phyloP scores from a whole-genome alignment of 2,329 filamentous ascomycete species.

The Sporothrix curviconia region DNA sequence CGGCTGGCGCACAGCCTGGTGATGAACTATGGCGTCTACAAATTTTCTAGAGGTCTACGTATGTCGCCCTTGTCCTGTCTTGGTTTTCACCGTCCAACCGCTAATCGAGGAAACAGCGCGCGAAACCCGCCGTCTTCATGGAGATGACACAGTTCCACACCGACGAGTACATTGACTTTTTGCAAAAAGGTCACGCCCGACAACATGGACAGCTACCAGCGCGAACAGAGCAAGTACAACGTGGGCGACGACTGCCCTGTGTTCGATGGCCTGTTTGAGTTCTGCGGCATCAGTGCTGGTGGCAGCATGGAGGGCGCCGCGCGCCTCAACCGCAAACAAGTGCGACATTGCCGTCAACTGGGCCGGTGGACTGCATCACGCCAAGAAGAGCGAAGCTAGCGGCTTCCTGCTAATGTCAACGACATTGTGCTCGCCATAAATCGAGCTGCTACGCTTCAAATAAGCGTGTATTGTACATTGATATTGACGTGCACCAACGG shows the following conservation, averaged over 20 bases:
- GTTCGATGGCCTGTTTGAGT: constrained; percentile 96
- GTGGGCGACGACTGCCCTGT: constrained; percentile 96
- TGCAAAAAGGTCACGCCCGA: constrained; percentile 94
- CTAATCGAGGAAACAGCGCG: constrained; percentile 47
- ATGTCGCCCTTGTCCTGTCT: constrained; percentile 38
- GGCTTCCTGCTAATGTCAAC: constrained; percentile 99
- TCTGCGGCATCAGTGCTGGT: constrained; percentile 89
- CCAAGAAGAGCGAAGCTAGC: constrained; percentile 91
- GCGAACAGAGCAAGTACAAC: constrained; percentile 90
- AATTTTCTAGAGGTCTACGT: constrained; percentile 96
- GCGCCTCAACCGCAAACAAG: constrained; percentile 79
- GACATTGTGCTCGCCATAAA: constrained; percentile 92
- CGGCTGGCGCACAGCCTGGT: constrained; percentile 92
- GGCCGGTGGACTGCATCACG: constrained; percentile 94
- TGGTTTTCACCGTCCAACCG: neutral
- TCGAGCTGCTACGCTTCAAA: constrained; percentile 86
- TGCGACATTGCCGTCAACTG: constrained; percentile 98
- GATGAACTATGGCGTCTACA: constrained; percentile 91
- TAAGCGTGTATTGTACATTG: constrained; percentile 93
- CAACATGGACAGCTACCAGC: constrained; percentile 91
- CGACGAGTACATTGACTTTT: constrained; percentile 89
- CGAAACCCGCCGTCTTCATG: constrained; percentile 78
- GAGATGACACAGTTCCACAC: constrained; percentile 95
- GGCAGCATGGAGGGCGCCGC: constrained; percentile 91
- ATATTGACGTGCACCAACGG: constrained; percentile 85